Conservation (phyloP, 1,139 yeast genomes). For the Pichia sp. region DNA sequence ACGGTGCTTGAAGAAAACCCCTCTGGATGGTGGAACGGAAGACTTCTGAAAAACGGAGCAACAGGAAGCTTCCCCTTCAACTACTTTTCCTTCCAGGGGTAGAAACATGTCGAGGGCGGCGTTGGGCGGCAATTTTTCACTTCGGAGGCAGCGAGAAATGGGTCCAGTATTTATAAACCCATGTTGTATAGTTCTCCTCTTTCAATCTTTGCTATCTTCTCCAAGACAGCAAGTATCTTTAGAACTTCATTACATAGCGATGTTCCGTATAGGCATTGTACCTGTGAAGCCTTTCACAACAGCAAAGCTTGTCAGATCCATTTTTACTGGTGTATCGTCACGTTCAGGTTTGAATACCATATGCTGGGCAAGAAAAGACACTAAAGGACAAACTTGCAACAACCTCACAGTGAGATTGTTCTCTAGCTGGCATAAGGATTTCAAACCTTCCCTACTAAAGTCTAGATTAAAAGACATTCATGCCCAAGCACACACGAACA, state of each 20-base stretch:
- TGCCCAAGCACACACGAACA: not conserved
- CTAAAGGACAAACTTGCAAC: not conserved
- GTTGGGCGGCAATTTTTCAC: not conserved
- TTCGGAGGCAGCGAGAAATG: not conserved
- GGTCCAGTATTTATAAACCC: not conserved
- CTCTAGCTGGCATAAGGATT: not conserved
- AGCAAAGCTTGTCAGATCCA: not conserved
- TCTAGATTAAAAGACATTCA: not conserved
- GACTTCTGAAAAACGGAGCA: constrained; percentile 30
- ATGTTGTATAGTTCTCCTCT: not conserved
- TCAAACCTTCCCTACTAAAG: not conserved
- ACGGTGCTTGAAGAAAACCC: constrained; percentile 33
- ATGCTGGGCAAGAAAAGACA: not conserved
- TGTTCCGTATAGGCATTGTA: constrained; percentile 9
- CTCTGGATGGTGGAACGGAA: constrained; percentile 46
- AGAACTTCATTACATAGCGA: not conserved
- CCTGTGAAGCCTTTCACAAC: not conserved
- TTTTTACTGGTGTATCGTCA: not conserved
- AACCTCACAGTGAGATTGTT: not conserved
- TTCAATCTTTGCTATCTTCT: not conserved
- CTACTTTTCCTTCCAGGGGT: constrained; percentile 33
- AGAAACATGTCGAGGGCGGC: not conserved
- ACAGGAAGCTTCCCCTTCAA: constrained; percentile 44
- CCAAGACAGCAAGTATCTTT: not conserved
- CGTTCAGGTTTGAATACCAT: not conserved